These are phyloP conservation scores for Salix exigua DNA, from an alignment of 345 rosid genomes.

Conservation along the genomic window DNA sequence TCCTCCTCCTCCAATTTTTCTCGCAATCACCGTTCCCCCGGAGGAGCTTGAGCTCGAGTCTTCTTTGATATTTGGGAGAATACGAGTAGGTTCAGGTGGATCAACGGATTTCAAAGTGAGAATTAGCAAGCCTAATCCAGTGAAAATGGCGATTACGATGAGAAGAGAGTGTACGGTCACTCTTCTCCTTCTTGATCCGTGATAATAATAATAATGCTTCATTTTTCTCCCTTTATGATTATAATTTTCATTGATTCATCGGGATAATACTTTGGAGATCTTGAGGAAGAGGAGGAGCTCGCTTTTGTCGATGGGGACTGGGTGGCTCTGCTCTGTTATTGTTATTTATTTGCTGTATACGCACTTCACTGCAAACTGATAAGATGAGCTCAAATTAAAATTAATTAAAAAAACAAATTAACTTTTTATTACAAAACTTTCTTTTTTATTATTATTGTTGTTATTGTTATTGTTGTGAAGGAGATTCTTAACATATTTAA, in stretches of 20 bases:
- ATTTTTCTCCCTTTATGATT: neutral
- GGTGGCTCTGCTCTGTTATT: too few species aligned
- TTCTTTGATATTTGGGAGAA: neutral
- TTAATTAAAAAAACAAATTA: too few species aligned
- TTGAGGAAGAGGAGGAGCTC: neutral
- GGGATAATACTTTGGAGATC: neutral
- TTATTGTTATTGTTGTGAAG: too few species aligned
- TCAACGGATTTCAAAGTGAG: slow-evolving; percentile 58
- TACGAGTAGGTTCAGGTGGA: slow-evolving; percentile 25
- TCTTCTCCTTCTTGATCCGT: slow-evolving; percentile 42
- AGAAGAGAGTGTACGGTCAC: slow-evolving; percentile 38
- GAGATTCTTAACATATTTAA: too few species aligned
- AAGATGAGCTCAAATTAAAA: too few species aligned
- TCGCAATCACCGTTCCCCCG: slow-evolving; percentile 4
- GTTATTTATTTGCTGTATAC: too few species aligned
- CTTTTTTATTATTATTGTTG: too few species aligned
- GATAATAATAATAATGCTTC: neutral
- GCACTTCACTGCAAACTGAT: too few species aligned
- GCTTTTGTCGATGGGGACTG: too few species aligned
- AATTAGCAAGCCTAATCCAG: slow-evolving; percentile 46
- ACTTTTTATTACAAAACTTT: too few species aligned
- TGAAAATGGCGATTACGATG: slow-evolving; percentile 31
- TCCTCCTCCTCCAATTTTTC: neutral
- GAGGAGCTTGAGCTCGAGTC: neutral
- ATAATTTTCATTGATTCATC: neutral